Evolutionary conservation across 768 basidiomycete species (phyloP).

Genomic region (Xerocomus brunneocitrinus): DNA sequence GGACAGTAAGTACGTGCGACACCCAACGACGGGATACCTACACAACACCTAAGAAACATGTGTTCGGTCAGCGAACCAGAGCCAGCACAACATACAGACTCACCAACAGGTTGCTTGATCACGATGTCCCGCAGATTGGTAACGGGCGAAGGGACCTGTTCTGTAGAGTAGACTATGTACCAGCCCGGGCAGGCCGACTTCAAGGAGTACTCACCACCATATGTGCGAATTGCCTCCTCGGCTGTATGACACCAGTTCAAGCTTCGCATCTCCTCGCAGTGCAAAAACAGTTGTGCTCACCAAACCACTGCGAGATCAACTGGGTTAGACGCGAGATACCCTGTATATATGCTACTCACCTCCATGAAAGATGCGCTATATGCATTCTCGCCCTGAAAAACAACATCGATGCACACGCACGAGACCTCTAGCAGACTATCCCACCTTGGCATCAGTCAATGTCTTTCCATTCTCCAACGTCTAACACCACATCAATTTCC

Average conservation of each 20-base stretch:
- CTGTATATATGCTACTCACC: constrained; percentile 37
- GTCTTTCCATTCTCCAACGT: constrained; percentile 97
- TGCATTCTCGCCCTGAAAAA: constrained; percentile 63
- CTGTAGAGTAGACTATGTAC: constrained; percentile 32
- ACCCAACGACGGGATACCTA: constrained; percentile 21
- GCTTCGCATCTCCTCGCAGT: background rate
- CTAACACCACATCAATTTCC: constrained; percentile 36
- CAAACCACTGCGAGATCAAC: constrained; percentile 62
- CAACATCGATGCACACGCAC: background rate
- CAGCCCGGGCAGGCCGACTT: background rate
- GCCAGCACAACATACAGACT: constrained; percentile 35
- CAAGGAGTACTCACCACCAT: constrained; percentile 58
- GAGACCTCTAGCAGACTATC: background rate
- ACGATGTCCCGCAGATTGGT: constrained; percentile 75
- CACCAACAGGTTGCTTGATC: constrained; percentile 90
- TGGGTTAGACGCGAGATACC: constrained; percentile 1
- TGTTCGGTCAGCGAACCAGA: constrained; percentile 17
- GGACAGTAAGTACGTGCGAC: constrained; percentile 1
- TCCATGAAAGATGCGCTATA: constrained; percentile 87
- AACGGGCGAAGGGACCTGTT: constrained; percentile 76
- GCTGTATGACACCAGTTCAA: constrained; percentile 42
- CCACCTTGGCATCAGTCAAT: constrained; percentile 73
- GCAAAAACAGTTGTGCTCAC: constrained; percentile 34
- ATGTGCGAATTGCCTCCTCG: constrained; percentile 87
- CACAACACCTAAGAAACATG: constrained; percentile 40